Conservation (phyloP, 345 rosid species). For the Sonneratia alba region DNA sequence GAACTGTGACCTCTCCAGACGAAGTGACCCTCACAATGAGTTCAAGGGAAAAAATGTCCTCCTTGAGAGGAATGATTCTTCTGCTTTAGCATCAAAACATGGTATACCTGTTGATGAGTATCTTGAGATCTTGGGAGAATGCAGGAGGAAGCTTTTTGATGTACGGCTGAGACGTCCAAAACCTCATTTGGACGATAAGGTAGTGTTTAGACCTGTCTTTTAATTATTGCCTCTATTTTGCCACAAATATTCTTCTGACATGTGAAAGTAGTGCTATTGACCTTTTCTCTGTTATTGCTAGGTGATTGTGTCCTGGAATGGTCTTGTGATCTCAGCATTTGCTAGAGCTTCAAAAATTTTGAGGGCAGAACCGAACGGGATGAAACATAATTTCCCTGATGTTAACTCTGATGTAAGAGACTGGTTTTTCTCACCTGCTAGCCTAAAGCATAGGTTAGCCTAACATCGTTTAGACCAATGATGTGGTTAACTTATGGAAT, state of each 20-base stretch:
- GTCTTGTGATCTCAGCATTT: constrained; percentile 74
- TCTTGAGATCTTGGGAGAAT: constrained; percentile 64
- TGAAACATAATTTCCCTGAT: constrained; percentile 54
- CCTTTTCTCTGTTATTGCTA: constrained; percentile 19
- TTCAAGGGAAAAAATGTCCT: constrained; percentile 74
- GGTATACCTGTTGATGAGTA: constrained; percentile 46
- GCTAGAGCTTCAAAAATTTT: constrained; percentile 88
- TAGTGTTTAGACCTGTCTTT: background rate
- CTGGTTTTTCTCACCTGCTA: background rate
- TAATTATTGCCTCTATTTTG: background rate
- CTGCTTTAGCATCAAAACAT: constrained; percentile 58
- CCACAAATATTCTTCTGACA: background rate
- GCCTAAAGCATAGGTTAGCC: background rate
- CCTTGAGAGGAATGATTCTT: constrained; percentile 55
- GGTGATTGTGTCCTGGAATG: constrained; percentile 96
- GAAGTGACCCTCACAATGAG: constrained; percentile 83
- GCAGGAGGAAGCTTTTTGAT: constrained; percentile 65
- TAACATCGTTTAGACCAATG: background rate
- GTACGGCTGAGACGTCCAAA: constrained; percentile 56
- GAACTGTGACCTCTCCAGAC: constrained; percentile 79
- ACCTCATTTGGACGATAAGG: constrained; percentile 98
- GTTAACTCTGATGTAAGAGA: constrained; percentile 51
- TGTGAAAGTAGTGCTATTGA: background rate
- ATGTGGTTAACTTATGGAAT: background rate
- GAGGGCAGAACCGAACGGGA: constrained; percentile 37